These are phyloP conservation scores for Artemisia tridentata DNA, from an alignment of 129 eudicot species.

Conservation along the genomic window DNA sequence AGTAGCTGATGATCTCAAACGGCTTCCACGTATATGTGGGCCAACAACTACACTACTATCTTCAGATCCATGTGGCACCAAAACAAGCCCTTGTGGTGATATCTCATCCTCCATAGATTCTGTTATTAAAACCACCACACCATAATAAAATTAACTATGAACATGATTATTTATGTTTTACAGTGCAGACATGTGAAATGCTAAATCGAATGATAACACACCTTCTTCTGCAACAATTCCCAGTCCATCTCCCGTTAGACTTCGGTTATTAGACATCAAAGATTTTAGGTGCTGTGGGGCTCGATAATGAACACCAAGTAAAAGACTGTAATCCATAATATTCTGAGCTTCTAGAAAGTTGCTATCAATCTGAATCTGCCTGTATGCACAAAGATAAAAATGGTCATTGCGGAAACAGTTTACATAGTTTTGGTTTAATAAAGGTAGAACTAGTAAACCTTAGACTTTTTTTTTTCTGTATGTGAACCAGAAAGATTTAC, in stretches of 20 bases:
- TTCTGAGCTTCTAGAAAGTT: conserved; percentile 82
- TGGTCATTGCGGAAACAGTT: conserved; percentile 16
- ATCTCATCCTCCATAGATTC: conserved; percentile 81
- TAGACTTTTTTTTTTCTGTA: too few relatives aligned
- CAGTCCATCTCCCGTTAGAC: conserved; percentile 55
- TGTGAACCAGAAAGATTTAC: too few relatives aligned
- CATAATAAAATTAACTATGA: conserved; percentile 6
- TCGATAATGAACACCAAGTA: conserved; percentile 94
- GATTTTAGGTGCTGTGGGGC: conserved; percentile 88
- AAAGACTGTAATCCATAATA: conserved; percentile 96
- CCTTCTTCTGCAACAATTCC: conserved; percentile 96
- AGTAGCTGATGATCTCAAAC: conserved; percentile 77
- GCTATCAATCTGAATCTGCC: conserved; percentile 91
- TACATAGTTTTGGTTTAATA: background rate
- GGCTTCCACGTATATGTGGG: conserved; percentile 88
- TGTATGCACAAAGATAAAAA: conserved; percentile 33
- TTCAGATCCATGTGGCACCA: conserved; percentile 79
- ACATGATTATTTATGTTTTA: background rate
- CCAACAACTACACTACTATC: conserved; percentile 79
- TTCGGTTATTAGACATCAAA: conserved; percentile 57
- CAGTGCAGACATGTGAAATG: conserved; percentile 9
- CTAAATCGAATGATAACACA: conserved; percentile 12
- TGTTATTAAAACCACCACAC: conserved; percentile 26
- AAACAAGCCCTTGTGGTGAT: conserved; percentile 88
- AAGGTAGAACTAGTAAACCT: background rate